A percentile compares a stretch with the other conserved stretches of the same genome.
These are phyloP conservation scores for Isatis tinctoria DNA, from an alignment of 345 rosid species.

Conservation along the genomic window DNA sequence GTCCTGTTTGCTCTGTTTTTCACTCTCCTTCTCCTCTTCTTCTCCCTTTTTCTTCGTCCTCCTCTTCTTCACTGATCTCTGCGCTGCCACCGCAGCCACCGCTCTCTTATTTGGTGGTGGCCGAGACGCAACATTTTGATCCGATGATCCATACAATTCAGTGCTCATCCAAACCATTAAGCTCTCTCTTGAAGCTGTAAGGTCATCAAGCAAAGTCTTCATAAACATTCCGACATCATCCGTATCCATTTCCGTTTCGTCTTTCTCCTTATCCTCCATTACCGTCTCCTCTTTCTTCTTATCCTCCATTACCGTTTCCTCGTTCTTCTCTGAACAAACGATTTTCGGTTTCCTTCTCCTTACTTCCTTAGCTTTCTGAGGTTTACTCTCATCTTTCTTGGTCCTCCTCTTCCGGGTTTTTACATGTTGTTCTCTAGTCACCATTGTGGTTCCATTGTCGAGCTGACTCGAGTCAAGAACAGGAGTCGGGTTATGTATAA, in stretches of 20 bases:
- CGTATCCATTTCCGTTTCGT: background rate
- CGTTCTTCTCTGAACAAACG: constrained; percentile 3
- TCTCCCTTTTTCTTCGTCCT: background rate
- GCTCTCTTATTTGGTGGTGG: constrained; percentile 4
- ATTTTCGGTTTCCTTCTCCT: constrained; percentile 11
- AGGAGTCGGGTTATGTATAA: background rate
- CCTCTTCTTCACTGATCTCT: constrained; percentile 1
- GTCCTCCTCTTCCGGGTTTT: constrained; percentile 13
- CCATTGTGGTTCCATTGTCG: background rate
- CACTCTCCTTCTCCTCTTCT: constrained; percentile 4
- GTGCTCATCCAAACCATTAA: constrained; percentile 27
- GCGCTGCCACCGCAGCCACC: background rate
- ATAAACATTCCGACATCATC: constrained; percentile 24
- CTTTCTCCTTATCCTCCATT: background rate
- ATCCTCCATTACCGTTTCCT: no score
- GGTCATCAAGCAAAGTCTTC: constrained; percentile 31
- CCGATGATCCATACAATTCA: constrained; percentile 11
- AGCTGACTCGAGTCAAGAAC: background rate
- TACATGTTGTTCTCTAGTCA: constrained; percentile 7
- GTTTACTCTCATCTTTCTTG: constrained; percentile 24
- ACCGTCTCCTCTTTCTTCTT: no score
- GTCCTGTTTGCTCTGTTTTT: background rate
- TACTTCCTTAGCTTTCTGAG: constrained; percentile 21
- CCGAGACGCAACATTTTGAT: background rate
- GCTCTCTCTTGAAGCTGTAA: constrained; percentile 25